These are phyloP conservation scores for Chlamydomonas applanata DNA, from an alignment of 139 green algal genomes.

Conservation along the genomic window DNA sequence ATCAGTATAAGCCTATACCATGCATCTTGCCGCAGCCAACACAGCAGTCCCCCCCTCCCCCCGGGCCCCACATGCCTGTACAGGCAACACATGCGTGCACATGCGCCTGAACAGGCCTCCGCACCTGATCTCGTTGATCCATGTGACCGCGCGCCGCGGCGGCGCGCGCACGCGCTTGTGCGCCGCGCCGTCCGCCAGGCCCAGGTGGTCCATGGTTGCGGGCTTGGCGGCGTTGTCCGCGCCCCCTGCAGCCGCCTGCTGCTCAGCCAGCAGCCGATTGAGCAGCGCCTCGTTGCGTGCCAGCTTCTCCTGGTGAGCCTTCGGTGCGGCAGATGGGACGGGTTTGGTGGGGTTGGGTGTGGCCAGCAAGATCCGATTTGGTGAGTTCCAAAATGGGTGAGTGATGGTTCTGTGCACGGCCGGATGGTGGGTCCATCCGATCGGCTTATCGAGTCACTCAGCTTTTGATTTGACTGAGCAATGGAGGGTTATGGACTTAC, in stretches of 20 bases:
- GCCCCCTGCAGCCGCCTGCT: constrained; percentile 7
- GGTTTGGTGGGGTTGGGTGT: too few relatives aligned
- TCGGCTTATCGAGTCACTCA: too few relatives aligned
- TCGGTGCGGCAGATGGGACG: too few relatives aligned
- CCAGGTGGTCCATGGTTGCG: constrained; percentile 29
- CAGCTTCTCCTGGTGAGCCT: constrained; percentile 20
- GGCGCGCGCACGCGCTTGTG: constrained; percentile 12
- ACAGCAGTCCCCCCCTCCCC: background rate
- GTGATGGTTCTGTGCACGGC: too few relatives aligned
- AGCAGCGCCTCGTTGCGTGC: constrained; percentile 36
- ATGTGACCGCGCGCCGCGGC: constrained; percentile 35
- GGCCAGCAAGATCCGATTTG: too few relatives aligned
- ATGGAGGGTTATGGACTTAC: too few relatives aligned
- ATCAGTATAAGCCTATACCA: background rate
- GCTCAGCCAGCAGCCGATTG: constrained; percentile 28
- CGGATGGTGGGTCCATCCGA: too few relatives aligned
- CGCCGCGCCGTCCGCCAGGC: constrained; percentile 14
- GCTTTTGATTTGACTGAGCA: too few relatives aligned
- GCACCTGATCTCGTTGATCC: constrained; percentile 42
- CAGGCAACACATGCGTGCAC: background rate
- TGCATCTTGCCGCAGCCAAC: background rate
- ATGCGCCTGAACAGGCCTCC: background rate
- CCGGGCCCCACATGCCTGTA: too few relatives aligned
- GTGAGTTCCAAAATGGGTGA: too few relatives aligned
- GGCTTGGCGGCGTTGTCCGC: constrained; percentile 9